A percentile compares a stretch with the other conserved stretches of the same genome.
Evolutionary conservation across 1,284 basidiomycete genomes (phyloP).

Genomic region (Sporisorium sorghi): DNA sequence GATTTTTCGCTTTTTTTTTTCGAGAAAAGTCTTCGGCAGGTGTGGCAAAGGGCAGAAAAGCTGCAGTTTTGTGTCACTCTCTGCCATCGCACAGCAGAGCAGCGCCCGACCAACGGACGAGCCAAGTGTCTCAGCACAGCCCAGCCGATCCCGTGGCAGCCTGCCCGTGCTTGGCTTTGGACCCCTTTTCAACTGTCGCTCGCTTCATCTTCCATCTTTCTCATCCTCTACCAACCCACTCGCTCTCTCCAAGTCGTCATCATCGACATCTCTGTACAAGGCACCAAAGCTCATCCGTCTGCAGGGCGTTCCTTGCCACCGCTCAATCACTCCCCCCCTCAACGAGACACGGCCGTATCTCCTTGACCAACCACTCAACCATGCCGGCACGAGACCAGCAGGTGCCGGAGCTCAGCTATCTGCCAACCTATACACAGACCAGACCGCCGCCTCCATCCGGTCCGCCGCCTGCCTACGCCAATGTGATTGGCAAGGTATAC

Average conservation of each 20-base stretch:
- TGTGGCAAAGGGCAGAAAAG: background rate
- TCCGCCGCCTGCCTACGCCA: conserved; percentile 51
- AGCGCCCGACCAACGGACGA: background rate
- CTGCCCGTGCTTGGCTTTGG: background rate
- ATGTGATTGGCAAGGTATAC: conserved; percentile 51
- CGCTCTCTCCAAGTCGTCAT: background rate
- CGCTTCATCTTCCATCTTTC: conserved; percentile 1
- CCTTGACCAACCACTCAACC: conserved; percentile 1
- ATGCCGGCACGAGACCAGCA: conserved; percentile 33
- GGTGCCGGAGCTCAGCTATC: conserved; percentile 41
- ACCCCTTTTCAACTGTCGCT: background rate
- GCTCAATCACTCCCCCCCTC: background rate
- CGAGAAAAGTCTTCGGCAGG: background rate
- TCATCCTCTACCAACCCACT: background rate
- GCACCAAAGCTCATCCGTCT: too few species aligned
- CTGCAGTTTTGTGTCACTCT: background rate
- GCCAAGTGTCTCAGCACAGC: background rate
- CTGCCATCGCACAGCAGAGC: background rate
- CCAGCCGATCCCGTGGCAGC: background rate
- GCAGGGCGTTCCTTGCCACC: background rate
- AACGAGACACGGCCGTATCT: background rate
- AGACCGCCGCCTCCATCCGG: conserved; percentile 49
- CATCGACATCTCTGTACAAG: background rate
- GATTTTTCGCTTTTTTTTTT: background rate
- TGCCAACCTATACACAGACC: conserved; percentile 45